Evolutionary conservation across 192 early-diverging fungal genomes (phyloP).

Genomic region (Backusella tuberculispora): DNA sequence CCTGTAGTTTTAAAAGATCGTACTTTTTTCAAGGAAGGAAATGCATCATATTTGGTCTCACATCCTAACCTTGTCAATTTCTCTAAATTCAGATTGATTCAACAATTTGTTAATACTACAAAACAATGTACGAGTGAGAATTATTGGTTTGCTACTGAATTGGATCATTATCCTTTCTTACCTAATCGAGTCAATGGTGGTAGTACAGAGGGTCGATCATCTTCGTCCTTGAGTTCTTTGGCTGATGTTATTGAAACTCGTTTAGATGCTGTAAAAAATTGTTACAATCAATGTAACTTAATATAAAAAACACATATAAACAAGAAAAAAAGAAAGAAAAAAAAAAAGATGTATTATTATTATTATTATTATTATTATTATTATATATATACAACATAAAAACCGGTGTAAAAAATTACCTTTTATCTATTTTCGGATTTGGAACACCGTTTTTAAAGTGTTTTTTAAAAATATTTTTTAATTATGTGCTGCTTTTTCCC

Average conservation of each 20-base stretch:
- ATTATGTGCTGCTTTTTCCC: too few species aligned
- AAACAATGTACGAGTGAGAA: constrained; percentile 41
- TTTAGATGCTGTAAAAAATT: neutral
- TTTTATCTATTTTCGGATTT: neutral
- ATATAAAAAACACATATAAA: neutral
- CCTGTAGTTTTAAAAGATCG: constrained; percentile 73
- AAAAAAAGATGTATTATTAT: neutral
- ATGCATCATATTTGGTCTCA: constrained; percentile 39
- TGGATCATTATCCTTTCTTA: constrained; percentile 29
- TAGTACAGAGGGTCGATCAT: neutral
- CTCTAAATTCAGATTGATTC: constrained; percentile 53
- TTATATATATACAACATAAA: neutral
- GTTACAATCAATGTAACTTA: constrained; percentile 17
- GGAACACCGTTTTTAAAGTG: too few species aligned
- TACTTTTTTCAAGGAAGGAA: constrained; percentile 69
- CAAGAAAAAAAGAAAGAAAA: too few species aligned
- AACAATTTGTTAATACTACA: constrained; percentile 44
- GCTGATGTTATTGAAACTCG: neutral
- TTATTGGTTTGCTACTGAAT: constrained; percentile 49
- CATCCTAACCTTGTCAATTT: constrained; percentile 50
- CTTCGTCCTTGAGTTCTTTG: neutral
- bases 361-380: neutral
- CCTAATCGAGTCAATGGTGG: neutral
- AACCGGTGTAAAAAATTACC: neutral
- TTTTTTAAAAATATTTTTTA: too few species aligned